Evolutionary conservation across 257 asterid species (phyloP).

Genomic region (Cynanchum wilfordii): DNA sequence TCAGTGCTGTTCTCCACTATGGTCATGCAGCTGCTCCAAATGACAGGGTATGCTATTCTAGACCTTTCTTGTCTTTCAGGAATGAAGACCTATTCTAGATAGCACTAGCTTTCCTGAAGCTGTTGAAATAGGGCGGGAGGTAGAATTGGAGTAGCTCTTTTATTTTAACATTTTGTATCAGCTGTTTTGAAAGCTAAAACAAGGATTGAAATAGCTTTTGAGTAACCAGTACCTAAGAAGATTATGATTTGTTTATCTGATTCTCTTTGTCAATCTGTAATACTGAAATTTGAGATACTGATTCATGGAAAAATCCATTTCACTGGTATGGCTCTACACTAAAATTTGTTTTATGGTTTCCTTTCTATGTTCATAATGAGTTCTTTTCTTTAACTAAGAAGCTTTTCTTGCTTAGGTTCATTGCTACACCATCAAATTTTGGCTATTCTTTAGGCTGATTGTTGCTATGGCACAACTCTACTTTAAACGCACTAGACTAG

Average conservation of each 20-base stretch:
- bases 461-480: neutral
- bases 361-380: neutral
- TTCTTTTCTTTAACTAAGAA: neutral
- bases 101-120: neutral
- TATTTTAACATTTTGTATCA: neutral
- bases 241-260: neutral
- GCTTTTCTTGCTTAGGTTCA: neutral
- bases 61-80: neutral
- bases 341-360: neutral
- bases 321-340: neutral
- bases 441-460: neutral
- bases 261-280: neutral
- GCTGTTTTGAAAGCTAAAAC: neutral
- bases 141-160: neutral
- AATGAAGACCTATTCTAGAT: neutral
- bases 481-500: neutral
- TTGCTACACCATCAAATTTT: neutral
- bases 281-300: neutral
- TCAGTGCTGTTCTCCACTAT: conserved; percentile 91
- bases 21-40: conserved; percentile 99
- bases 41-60: conserved; percentile 59
- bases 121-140: neutral
- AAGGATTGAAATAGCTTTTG: neutral
- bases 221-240: neutral
- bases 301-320: neutral